Evolutionary conservation across 768 basidiomycete species (phyloP).

Genomic region (Tulasnella sp.): DNA sequence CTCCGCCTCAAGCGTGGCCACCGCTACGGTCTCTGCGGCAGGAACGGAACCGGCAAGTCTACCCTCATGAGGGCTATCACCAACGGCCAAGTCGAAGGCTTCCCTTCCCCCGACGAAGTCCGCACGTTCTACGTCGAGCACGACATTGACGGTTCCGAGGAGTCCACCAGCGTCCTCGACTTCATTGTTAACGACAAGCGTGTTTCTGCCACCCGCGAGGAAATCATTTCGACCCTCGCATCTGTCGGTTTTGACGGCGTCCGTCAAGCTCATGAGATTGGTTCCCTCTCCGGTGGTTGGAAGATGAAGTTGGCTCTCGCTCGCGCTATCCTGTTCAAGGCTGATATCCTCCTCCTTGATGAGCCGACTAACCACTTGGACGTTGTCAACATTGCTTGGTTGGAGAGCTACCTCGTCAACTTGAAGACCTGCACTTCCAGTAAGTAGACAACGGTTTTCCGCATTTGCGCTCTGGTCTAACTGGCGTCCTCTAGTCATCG

Average conservation of each 20-base stretch:
- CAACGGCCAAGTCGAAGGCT: conserved; percentile 94
- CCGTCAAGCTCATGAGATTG: conserved; percentile 75
- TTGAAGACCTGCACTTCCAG: conserved; percentile 88
- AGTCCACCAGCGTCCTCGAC: conserved; percentile 74
- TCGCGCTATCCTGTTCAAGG: conserved; percentile 95
- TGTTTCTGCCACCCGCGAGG: conserved; percentile 53
- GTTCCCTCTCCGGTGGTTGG: conserved; percentile 94
- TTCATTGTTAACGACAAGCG: conserved; percentile 83
- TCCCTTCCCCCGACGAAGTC: conserved; percentile 93
- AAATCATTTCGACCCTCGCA: conserved; percentile 67
- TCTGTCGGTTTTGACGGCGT: conserved; percentile 87
- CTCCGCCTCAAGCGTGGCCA: conserved; percentile 98
- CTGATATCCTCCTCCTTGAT: conserved; percentile 59
- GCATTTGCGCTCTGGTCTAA: conserved; percentile 13
- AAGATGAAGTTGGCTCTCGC: conserved; percentile 99
- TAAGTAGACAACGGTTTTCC: conserved; percentile 29
- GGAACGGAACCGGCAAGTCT: conserved; percentile 97
- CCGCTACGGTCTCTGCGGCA: conserved; percentile 96
- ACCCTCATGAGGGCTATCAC: conserved; percentile 88
- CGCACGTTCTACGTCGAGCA: conserved; percentile 99
- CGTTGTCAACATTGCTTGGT: conserved; percentile 94
- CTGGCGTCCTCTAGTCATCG: conserved; percentile 51
- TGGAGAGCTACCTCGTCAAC: conserved; percentile 81
- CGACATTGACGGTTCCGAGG: conserved; percentile 95
- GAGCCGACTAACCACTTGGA: conserved; percentile 46